Evolutionary conservation across 257 asterid genomes (phyloP), one percentile per base, ranked within the genome.

Genomic region (Misopates orontium): DNA sequence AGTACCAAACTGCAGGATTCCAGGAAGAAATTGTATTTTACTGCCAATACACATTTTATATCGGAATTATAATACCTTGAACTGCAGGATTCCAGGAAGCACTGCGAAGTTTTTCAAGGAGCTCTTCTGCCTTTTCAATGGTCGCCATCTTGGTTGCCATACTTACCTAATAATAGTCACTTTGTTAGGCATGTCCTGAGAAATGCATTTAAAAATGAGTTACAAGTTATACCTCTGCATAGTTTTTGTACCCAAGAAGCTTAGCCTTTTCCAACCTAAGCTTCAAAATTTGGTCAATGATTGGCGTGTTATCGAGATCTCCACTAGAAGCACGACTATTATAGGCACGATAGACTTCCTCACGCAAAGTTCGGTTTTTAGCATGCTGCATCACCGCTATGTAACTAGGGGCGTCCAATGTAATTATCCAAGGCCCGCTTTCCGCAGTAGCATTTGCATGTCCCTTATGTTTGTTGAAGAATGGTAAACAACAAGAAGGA

Each of bases 121-220:
- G 96, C 75, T 90, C 97, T 79, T 71, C 85, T 42, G 94, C 99
- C 78, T 87, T 86, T 31, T 84, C 87, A 68, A 83, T 85, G 63
- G 97, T 93, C 21, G 99, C 99, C 99, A 93, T 93, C 83, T 93
- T 93, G 73, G 83, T 79, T 40, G 96, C 92, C 97, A 88, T 94
- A 79, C 99, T 94, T 48, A 94, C 90, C 99, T 94, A 79, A 57
- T 39, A 73, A 78, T n/a, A 59, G 47, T 50, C 56, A 73, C 67
- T 62, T 45, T 24, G 50, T 83, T 44, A 78, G 60, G 42, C 70
- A 63, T 67, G 69, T 59, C 45, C 41, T 44, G 41, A 69, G 60
- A 68, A 41, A 47, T 49, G 22, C 19, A 22, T 22, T 56, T 20
- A 13, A 24, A 70, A 65, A 42, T n/a, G n/a, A n/a, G n/a, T 36